Base-by-base conservation (phyloP, 164 flowering plant genomes). In the Pachysandra terminalis region DNA sequence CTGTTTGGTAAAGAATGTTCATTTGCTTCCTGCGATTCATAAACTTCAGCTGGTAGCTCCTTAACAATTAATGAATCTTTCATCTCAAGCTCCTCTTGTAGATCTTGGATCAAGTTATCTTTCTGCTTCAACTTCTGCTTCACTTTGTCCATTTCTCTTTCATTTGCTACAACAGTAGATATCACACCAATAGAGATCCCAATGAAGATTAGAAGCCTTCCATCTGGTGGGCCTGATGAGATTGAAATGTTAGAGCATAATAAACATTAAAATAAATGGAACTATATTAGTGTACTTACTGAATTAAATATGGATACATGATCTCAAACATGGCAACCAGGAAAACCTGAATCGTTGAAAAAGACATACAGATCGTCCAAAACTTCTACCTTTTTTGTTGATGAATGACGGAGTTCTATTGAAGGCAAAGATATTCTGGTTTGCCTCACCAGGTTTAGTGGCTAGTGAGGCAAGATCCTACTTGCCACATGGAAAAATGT, bases 61-160 rank as follows among this genome's bases (percentile, higher is more conserved):
- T 85, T 87, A 68, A 93, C 85, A 21, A 89, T 84, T 63, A 90
- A 56, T 19, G 86, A 80, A 75, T 86, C 93, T 81, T 87, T 93
- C 98, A 93, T 87, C 72, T 90, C 98, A 63, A 93, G 85, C 78
- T 93, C 96, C 69, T 93, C 96, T 56, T 93, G 87, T 22, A 93
- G 81, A 82, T 90, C 98, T 77, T 89, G 86, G 61, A 90, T 95
- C 75, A 93, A 75, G 72, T 83, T 81, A 68, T 90, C 89, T 5
- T 78, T 81, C 68, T 86, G 89, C 77, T 78, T 84, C 78, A 90
- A 68, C 78, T 77, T 63, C 28, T 78, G 83, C 66, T 78, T 85
- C 78, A 93, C 61, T 49, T 84, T 82, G 57, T 85, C 83, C 13
- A 87, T 81, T 79, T 90, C 96, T 59, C 55, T 78, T 79, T 72